These are phyloP conservation scores for Rhododendron mucronatum DNA, from an alignment of 148 eudicot genomes.

Conservation along the genomic window DNA sequence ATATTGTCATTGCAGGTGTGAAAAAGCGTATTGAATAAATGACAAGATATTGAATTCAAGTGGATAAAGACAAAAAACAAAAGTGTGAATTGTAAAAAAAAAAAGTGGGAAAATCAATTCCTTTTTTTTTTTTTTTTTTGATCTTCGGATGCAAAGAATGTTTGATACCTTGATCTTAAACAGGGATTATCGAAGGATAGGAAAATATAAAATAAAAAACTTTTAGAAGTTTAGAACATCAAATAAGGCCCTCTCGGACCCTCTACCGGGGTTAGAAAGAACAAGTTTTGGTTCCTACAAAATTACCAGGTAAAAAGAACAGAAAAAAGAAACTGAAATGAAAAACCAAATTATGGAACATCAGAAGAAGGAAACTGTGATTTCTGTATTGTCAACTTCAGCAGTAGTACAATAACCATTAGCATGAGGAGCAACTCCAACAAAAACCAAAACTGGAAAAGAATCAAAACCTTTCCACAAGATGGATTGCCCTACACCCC, in stretches of 20 bases:
- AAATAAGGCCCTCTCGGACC: too few relatives aligned
- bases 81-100: too few relatives aligned
- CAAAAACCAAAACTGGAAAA: conserved; percentile 12
- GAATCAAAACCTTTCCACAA: conserved; percentile 9
- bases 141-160: background rate
- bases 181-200: background rate
- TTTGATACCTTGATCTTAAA: background rate
- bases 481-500: conserved; percentile 11
- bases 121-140: too few relatives aligned
- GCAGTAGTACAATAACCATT: conserved; percentile 1
- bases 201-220: too few relatives aligned
- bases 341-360: background rate
- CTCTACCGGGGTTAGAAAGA: background rate
- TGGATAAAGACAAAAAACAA: too few relatives aligned
- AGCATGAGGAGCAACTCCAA: conserved; percentile 14
- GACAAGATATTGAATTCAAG: too few relatives aligned
- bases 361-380: background rate
- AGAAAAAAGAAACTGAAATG: background rate
- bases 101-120: too few relatives aligned
- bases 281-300: background rate
- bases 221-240: too few relatives aligned
- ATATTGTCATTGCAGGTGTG: too few relatives aligned
- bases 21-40: too few relatives aligned
- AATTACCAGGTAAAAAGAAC: background rate
- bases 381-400: background rate